A percentile compares a stretch with the other conserved stretches of the same genome.
Evolutionary conservation across 495 filamentous ascomycete genomes (phyloP).

Genomic region (Collariella sp.): DNA sequence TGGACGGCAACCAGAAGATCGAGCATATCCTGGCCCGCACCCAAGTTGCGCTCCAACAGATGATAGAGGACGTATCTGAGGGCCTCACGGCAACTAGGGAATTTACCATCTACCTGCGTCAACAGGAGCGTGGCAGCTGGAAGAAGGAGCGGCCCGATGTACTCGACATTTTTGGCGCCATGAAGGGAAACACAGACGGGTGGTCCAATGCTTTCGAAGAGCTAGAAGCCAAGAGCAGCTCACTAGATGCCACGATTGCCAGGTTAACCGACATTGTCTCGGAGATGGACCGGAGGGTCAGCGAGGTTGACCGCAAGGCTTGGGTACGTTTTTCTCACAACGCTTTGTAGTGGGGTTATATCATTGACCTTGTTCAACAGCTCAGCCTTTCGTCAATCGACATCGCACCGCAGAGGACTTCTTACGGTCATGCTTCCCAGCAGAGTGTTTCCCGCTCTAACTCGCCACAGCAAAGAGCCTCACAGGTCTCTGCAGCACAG

Average conservation of each 20-base stretch:
- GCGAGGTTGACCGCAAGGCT: constrained; percentile 59
- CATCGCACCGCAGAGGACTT: no score
- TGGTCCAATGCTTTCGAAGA: constrained; percentile 69
- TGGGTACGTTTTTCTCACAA: constrained; percentile 27
- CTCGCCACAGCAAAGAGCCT: no score
- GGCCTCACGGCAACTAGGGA: constrained; percentile 68
- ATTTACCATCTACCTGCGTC: constrained; percentile 64
- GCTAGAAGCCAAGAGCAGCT: constrained; percentile 55
- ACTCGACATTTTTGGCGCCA: constrained; percentile 62
- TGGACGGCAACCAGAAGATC: constrained; percentile 83
- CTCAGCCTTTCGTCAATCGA: constrained; percentile 18
- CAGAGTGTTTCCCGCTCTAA: no score
- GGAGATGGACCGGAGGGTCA: constrained; percentile 71
- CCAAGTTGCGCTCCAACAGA: constrained; percentile 60
- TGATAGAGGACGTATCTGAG: constrained; percentile 67
- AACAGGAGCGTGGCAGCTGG: constrained; percentile 52
- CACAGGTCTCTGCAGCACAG: no score
- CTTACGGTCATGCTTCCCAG: no score
- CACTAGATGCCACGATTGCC: constrained; percentile 52
- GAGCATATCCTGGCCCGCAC: constrained; percentile 80
- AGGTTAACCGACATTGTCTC: constrained; percentile 57
- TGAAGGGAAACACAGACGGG: constrained; percentile 80
- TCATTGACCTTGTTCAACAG: no score
- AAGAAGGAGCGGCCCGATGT: constrained; percentile 42
- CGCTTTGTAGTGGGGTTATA: no score